These are phyloP conservation scores for Candida michaelii DNA, from an alignment of 805 yeast genomes.

Conservation along the genomic window DNA sequence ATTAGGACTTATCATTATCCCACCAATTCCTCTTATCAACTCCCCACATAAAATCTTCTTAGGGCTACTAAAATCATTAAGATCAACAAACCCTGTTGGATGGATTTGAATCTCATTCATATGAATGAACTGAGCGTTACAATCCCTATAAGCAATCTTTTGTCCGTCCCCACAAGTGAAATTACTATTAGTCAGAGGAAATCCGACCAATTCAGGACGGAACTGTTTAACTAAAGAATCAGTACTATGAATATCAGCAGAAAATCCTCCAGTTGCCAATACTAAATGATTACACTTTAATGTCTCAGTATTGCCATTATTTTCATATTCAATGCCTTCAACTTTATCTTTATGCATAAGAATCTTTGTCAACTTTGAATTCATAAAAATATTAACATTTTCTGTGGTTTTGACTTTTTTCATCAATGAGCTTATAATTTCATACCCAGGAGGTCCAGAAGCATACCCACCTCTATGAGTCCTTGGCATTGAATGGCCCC, in stretches of 20 bases:
- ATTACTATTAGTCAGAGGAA: constrained; percentile 58
- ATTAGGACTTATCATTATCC: constrained; percentile 45
- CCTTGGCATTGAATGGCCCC: constrained; percentile 42
- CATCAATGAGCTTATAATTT: constrained; percentile 48
- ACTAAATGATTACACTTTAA: constrained; percentile 32
- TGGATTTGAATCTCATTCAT: constrained; percentile 63
- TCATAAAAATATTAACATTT: constrained; percentile 19
- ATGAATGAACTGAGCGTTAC: constrained; percentile 51
- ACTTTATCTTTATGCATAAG: constrained; percentile 32
- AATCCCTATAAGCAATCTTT: constrained; percentile 38
- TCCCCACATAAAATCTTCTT: constrained; percentile 61
- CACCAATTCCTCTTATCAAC: constrained; percentile 59
- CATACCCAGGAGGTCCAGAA: constrained; percentile 59
- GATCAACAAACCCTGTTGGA: constrained; percentile 59
- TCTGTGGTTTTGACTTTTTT: constrained; percentile 34
- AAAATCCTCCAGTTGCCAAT: constrained; percentile 61
- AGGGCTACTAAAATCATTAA: constrained; percentile 19
- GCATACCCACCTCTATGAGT: constrained; percentile 39
- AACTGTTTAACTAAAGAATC: constrained; percentile 37
- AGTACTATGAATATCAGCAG: constrained; percentile 39
- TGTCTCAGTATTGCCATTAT: constrained; percentile 4
- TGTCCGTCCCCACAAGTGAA: constrained; percentile 64
- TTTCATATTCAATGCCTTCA: constrained; percentile 42
- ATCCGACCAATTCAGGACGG: constrained; percentile 44
- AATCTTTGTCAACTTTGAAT: constrained; percentile 17